Evolutionary conservation across 2,329 filamentous ascomycete genomes (phyloP).

Genomic region (Alternaria gaisen): DNA sequence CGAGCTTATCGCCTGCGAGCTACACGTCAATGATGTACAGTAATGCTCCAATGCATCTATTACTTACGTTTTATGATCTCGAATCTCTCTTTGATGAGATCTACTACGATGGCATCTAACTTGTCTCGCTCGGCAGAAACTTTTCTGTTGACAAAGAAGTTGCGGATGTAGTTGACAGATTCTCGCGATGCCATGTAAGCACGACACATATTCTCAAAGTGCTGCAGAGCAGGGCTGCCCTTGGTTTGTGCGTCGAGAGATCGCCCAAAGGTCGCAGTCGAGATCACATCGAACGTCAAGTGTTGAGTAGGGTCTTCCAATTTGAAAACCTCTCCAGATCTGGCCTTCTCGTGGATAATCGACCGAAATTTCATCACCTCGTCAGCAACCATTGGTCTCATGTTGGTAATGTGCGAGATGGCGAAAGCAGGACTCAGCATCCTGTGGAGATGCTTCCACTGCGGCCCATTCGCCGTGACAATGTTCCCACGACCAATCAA

Average conservation of each 20-base stretch:
- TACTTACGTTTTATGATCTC: constrained; percentile 31
- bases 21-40: not conserved
- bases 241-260: constrained; percentile 37
- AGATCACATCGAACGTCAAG: constrained; percentile 42
- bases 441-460: constrained; percentile 48
- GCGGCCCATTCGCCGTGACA: constrained; percentile 39
- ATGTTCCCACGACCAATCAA: constrained; percentile 43
- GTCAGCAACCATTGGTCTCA: constrained; percentile 32
- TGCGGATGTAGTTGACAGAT: constrained; percentile 31
- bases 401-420: constrained; percentile 38
- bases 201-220: constrained; percentile 31
- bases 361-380: constrained; percentile 45
- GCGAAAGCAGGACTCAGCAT: constrained; percentile 51
- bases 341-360: constrained; percentile 29
- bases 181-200: constrained; percentile 23
- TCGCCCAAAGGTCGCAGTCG: constrained; percentile 34
- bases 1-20: constrained; percentile 35
- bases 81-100: constrained; percentile 51
- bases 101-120: constrained; percentile 46
- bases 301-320: constrained; percentile 33
- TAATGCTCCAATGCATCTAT: not conserved
- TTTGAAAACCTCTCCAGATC: constrained; percentile 33
- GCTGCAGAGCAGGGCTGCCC: constrained; percentile 27
- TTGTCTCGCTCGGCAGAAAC: constrained; percentile 21
- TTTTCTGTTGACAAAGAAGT: constrained; percentile 20